Evolutionary conservation across 2,329 filamentous ascomycete genomes (phyloP).

Genomic region (Fusarium vanettenii): DNA sequence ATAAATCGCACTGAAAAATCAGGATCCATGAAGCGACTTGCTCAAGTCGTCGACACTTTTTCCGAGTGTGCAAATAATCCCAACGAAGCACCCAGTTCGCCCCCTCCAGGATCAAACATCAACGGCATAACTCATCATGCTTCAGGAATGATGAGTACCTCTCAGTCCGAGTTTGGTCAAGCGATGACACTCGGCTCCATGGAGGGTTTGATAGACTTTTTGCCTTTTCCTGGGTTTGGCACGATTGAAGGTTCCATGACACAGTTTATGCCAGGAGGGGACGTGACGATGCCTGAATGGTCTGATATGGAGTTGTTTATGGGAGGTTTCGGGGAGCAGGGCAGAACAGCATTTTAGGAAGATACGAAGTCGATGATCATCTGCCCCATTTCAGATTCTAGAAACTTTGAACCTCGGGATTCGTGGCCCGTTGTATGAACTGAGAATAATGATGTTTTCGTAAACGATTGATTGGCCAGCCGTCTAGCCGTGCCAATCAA

Average conservation of each 20-base stretch:
- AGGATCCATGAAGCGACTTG: conserved; percentile 45
- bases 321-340: conserved; percentile 28
- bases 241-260: conserved; percentile 16
- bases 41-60: conserved; percentile 43
- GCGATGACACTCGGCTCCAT: conserved; percentile 14
- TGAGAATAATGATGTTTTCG: background rate
- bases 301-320: conserved; percentile 37
- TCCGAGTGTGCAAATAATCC: conserved; percentile 39
- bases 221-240: conserved; percentile 21
- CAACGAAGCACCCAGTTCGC: background rate
- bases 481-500: background rate
- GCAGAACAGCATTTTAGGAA: background rate
- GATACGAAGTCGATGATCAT: background rate
- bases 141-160: conserved; percentile 1
- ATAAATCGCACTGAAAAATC: conserved; percentile 43
- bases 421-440: background rate
- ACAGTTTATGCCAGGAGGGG: conserved; percentile 22
- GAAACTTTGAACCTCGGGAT: background rate
- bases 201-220: conserved; percentile 26
- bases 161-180: conserved; percentile 10
- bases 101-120: conserved; percentile 4
- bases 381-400: background rate
- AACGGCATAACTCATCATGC: background rate
- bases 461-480: background rate
- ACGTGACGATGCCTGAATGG: conserved; percentile 36